phyloP scores from a whole-genome alignment of 306 rosid species.

The Castanea mollissima region DNA sequence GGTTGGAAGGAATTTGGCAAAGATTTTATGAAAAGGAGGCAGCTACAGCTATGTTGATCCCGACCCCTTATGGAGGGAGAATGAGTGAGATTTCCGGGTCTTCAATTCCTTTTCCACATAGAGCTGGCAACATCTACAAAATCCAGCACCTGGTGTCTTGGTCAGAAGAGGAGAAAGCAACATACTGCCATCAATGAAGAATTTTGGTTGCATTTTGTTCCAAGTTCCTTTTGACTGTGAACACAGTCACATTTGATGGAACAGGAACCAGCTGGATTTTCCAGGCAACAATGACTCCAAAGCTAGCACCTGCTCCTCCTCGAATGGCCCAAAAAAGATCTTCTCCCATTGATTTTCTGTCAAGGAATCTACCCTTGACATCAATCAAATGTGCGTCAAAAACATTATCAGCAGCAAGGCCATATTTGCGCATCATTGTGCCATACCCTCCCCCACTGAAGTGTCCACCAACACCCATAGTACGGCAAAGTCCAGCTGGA shows the following conservation, averaged over 20 bases:
- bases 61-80: conserved; percentile 53
- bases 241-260: conserved; percentile 21
- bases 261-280: conserved; percentile 12
- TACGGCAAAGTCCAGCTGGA: conserved; percentile 8
- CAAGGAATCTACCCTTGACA: conserved; percentile 5
- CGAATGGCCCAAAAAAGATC: conserved; percentile 23
- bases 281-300: conserved; percentile 19
- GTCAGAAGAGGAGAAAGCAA: conserved; percentile 30
- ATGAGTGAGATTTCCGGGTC: conserved; percentile 39
- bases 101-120: conserved; percentile 57
- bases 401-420: conserved; percentile 2
- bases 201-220: conserved; percentile 20
- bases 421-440: conserved; percentile 15
- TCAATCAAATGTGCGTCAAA: conserved; percentile 6
- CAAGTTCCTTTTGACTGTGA: conserved; percentile 1
- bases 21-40: conserved; percentile 39
- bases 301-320: conserved; percentile 25
- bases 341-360: conserved; percentile 26
- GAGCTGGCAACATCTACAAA: conserved; percentile 45
- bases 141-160: conserved; percentile 52
- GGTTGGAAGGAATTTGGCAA: conserved; percentile 43
- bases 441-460: conserved; percentile 19
- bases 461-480: conserved; percentile 12
- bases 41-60: conserved; percentile 29
- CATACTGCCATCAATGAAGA: conserved; percentile 7